Evolutionary conservation across 2,329 filamentous ascomycete genomes (phyloP), one percentile per base, ranked within the genome.

Genomic region (Tympanopsis confertula): DNA sequence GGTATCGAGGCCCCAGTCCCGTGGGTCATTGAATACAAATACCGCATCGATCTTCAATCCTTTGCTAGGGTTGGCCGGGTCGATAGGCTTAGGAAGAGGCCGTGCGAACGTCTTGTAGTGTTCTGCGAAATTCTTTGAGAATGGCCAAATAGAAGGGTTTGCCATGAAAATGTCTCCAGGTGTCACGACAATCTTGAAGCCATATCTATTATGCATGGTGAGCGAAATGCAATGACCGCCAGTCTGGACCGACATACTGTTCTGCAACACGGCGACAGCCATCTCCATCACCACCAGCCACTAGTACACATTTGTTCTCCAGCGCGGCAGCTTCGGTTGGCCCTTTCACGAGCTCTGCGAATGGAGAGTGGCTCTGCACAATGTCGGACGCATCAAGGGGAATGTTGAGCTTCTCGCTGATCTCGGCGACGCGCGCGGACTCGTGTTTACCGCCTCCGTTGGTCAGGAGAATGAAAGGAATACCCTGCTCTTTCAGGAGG

Each of bases 301-400:
- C 67, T 14, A 78, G 51, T 19, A 77, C 58, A 29, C 62, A 64
- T 46, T 69, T 66, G 36, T 71, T 50, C 30, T 33, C 30, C 40
- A 60, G 56, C 38, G 64, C 39, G 3, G 55, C 45, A 22, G 50
- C 48, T 40, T 57, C 65, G 15, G 68, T 61, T 36, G 74, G 65
- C 15, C 46, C 20, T 0, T 44, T 40, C 2, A 74, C 67, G 38
- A 82, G 57, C 39, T 74, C 68, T 20, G 67, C 68, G 49, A 82
- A 85, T 0, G 82, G 83, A 0, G 82, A 86, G 55, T 88, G 83
- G 18, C 75, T 82, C 52, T 87, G 83, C 10, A 87, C 67, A 44
- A 86, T 78, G 54, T 73, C 70, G 43, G 61, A 62, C 3, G 63
- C 61, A 41, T 72, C 63, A 20, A 84, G 59, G 4, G 65, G 55